Evolutionary conservation across 495 filamentous ascomycete genomes (phyloP).

Genomic region (Xylaria palmicola): DNA sequence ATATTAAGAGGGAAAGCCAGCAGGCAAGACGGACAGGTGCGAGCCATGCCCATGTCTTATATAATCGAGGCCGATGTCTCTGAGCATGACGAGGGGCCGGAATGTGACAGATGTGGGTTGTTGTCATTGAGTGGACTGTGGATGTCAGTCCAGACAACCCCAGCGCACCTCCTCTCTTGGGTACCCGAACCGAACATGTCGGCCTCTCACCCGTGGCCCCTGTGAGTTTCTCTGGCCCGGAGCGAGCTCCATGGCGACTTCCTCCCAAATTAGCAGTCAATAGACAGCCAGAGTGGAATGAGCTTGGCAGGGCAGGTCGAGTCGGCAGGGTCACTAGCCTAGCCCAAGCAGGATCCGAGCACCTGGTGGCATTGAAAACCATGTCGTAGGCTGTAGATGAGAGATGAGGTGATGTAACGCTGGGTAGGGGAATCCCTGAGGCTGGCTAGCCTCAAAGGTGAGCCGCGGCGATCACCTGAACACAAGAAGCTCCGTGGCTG

Average conservation of each 20-base stretch:
- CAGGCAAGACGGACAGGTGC: not conserved
- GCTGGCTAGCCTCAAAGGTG: conserved; percentile 13
- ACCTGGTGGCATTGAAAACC: not conserved
- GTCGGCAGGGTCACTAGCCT: not conserved
- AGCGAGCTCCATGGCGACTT: conserved; percentile 11
- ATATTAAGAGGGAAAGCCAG: not conserved
- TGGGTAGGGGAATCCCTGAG: conserved; percentile 13
- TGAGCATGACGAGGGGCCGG: conserved; percentile 7
- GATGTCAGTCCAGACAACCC: not conserved
- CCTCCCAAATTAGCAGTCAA: not conserved
- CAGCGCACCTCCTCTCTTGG: conserved; percentile 11
- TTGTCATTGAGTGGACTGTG: too few relatives aligned
- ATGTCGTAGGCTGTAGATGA: too few relatives aligned
- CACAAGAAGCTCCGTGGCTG: conserved; percentile 1
- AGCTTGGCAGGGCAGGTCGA: conserved; percentile 3
- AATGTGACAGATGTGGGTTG: too few relatives aligned
- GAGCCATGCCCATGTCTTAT: conserved; percentile 27
- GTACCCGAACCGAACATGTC: not conserved
- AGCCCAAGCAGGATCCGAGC: too few relatives aligned
- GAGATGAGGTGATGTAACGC: conserved; percentile 6
- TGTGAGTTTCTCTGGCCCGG: not conserved
- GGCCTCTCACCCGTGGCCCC: not conserved
- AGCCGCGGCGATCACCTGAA: conserved; percentile 15
- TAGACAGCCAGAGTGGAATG: conserved; percentile 2
- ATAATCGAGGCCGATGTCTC: conserved; percentile 7